Conservation (phyloP, 2,329 filamentous ascomycete species). For the Orbilia brochopaga region DNA sequence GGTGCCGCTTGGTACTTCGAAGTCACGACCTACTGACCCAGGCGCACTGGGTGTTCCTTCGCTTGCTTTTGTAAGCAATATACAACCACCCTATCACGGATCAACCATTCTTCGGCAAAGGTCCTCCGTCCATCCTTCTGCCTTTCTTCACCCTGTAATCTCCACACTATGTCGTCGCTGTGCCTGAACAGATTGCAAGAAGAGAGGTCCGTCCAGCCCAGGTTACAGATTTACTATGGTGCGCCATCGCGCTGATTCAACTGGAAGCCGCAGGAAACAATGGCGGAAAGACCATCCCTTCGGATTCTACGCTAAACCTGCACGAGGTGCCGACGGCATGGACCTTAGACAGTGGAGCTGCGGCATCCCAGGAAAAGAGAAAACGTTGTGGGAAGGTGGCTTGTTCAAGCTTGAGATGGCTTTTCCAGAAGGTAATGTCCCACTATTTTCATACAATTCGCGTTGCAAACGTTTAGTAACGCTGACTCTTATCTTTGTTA, state of each 20-base stretch:
- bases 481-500: slow-evolving; percentile 58
- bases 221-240: slow-evolving; percentile 24
- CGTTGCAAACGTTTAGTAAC: neutral
- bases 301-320: slow-evolving; percentile 91
- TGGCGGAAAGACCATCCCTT: slow-evolving; percentile 98
- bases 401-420: slow-evolving; percentile 91
- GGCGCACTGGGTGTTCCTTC: too few relatives aligned
- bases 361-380: slow-evolving; percentile 91
- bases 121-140: neutral
- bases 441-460: neutral
- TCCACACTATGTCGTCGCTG: slow-evolving; percentile 71
- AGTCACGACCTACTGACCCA: neutral
- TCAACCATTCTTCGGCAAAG: neutral
- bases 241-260: slow-evolving; percentile 28
- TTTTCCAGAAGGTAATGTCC: slow-evolving; percentile 84
- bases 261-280: slow-evolving; percentile 73
- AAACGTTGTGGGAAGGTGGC: slow-evolving; percentile 97
- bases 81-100: neutral
- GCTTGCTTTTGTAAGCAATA: too few relatives aligned
- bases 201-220: slow-evolving; percentile 70
- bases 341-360: slow-evolving; percentile 98
- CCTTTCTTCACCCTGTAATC: neutral
- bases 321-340: slow-evolving; percentile 76
- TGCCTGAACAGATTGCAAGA: slow-evolving; percentile 87
- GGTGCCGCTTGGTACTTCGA: too few relatives aligned